Evolutionary conservation across 2,329 filamentous ascomycete genomes (phyloP).

Genomic region (Penicillium griseofulvum): DNA sequence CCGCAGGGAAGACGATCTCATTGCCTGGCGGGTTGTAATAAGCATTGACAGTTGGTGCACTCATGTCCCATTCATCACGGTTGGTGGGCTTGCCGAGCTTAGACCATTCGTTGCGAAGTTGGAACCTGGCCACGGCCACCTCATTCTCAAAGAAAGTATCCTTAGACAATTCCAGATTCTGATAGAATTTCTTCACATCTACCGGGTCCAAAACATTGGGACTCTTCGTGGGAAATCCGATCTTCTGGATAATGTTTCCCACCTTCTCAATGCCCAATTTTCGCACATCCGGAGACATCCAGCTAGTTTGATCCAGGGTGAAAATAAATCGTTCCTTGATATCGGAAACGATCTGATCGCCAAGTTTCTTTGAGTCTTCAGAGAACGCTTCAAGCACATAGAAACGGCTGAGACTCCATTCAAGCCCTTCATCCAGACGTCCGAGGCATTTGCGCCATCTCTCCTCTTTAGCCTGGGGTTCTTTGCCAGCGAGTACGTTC

Average conservation of each 20-base stretch:
- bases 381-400: slow-evolving; percentile 68
- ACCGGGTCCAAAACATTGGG: slow-evolving; percentile 61
- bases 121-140: slow-evolving; percentile 52
- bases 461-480: slow-evolving; percentile 61
- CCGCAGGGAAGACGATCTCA: slow-evolving; percentile 67
- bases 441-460: slow-evolving; percentile 65
- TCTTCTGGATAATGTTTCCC: slow-evolving; percentile 65
- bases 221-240: slow-evolving; percentile 63
- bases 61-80: slow-evolving; percentile 61
- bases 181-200: slow-evolving; percentile 58
- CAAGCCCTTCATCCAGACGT: slow-evolving; percentile 57
- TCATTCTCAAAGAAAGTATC: slow-evolving; percentile 59
- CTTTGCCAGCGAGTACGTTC: slow-evolving; percentile 61
- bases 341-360: slow-evolving; percentile 67
- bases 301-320: slow-evolving; percentile 57
- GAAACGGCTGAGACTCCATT: slow-evolving; percentile 69
- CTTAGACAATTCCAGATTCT: slow-evolving; percentile 50
- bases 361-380: slow-evolving; percentile 63
- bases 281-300: slow-evolving; percentile 64
- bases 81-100: slow-evolving; percentile 60
- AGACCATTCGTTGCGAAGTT: slow-evolving; percentile 53
- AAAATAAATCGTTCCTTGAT: slow-evolving; percentile 66
- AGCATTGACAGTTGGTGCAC: slow-evolving; percentile 62
- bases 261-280: slow-evolving; percentile 63
- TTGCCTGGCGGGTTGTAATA: slow-evolving; percentile 66